Conservation (phyloP, 495 filamentous ascomycete genomes). For the Penicillium dipodomyicola region DNA sequence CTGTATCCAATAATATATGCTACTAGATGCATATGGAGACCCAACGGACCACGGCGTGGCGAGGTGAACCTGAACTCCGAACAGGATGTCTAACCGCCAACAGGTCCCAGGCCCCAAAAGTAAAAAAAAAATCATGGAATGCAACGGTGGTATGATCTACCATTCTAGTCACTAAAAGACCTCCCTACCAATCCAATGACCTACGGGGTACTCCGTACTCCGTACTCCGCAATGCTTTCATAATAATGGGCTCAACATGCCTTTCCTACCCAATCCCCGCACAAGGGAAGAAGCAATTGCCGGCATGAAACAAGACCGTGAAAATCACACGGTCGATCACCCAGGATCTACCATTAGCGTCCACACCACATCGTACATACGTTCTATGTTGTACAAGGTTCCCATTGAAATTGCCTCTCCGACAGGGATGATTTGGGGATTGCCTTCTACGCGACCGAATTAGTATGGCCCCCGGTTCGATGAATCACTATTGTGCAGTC, state of each 20-base stretch:
- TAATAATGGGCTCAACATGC: constrained; percentile 2
- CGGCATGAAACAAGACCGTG: constrained; percentile 7
- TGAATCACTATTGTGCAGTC: neutral
- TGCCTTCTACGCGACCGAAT: neutral
- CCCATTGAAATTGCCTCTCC: neutral
- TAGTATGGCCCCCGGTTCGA: neutral
- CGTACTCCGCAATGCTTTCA: neutral
- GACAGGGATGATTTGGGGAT: constrained; percentile 1
- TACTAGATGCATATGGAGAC: neutral
- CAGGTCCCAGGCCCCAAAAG: neutral
- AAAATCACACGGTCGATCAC: constrained; percentile 19
- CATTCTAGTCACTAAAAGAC: neutral
- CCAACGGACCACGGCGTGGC: neutral
- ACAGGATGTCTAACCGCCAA: constrained; percentile 4
- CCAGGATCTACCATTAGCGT: constrained; percentile 30
- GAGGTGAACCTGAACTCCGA: too few relatives aligned
- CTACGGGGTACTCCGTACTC: neutral
- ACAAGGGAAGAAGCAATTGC: constrained; percentile 22
- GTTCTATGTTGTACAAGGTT: neutral
- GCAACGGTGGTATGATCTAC: constrained; percentile 31
- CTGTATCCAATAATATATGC: neutral
- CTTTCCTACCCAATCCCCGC: constrained; percentile 8
- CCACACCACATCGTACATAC: neutral
- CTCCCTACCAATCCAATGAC: neutral
- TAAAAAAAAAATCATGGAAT: constrained; percentile 8